Evolutionary conservation across 805 yeast species (phyloP).

Genomic region (Priceomyces carsonii): DNA sequence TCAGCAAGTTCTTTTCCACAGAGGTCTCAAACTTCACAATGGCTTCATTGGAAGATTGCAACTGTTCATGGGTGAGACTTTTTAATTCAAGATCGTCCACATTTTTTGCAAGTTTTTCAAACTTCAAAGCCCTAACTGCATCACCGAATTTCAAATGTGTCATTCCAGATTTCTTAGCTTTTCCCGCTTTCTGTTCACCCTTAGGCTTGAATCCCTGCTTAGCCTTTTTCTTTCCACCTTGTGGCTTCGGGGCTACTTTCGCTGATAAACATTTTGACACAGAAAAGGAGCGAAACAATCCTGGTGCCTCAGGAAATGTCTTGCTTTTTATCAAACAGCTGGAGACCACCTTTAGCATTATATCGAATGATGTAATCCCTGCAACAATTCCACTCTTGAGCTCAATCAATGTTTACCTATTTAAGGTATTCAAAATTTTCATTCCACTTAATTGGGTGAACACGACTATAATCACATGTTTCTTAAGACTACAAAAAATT

Average conservation of each 20-base stretch:
- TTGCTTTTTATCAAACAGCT: no score
- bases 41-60: constrained; percentile 12
- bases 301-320: neutral
- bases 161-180: constrained; percentile 41
- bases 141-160: constrained; percentile 40
- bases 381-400: constrained; percentile 1
- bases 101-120: constrained; percentile 32
- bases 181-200: constrained; percentile 13
- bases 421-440: no score
- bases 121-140: constrained; percentile 35
- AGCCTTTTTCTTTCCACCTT: constrained; percentile 25
- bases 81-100: constrained; percentile 15
- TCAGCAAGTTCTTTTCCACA: constrained; percentile 44
- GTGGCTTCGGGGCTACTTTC: constrained; percentile 15
- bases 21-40: constrained; percentile 39
- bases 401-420: neutral
- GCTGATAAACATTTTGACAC: constrained; percentile 13
- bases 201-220: constrained; percentile 23
- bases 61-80: constrained; percentile 11
- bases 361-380: constrained; percentile 2
- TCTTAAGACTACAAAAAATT: no score
- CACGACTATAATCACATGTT: no score
- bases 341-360: constrained; percentile 9
- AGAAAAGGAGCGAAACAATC: constrained; percentile 10
- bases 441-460: no score